Conservation (phyloP, 2,329 filamentous ascomycete species). For the Alternaria ventricosa region DNA sequence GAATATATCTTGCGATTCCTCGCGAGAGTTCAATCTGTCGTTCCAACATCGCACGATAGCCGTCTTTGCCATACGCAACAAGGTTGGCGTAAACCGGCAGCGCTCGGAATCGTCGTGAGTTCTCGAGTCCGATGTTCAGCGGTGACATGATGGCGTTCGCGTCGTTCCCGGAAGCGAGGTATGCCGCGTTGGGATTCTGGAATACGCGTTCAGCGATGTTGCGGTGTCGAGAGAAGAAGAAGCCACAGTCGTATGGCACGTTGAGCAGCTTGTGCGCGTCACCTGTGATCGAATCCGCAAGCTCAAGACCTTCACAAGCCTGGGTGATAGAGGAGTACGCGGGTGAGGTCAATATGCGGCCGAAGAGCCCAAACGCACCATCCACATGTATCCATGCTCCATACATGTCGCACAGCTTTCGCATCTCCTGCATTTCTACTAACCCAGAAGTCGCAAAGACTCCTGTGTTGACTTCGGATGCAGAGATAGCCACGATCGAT, state of each 20-base stretch:
- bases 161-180: slow-evolving; percentile 62
- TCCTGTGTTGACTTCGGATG: slow-evolving; percentile 90
- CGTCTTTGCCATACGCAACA: slow-evolving; percentile 72
- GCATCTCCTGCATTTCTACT: slow-evolving; percentile 67
- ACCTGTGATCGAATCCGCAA: slow-evolving; percentile 85
- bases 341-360: slow-evolving; percentile 65
- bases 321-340: slow-evolving; percentile 64
- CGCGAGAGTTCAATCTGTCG: slow-evolving; percentile 76
- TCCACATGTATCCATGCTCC: slow-evolving; percentile 89
- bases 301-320: slow-evolving; percentile 69
- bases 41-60: slow-evolving; percentile 72
- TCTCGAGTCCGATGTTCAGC: slow-evolving; percentile 86
- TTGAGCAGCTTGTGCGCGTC: slow-evolving; percentile 94
- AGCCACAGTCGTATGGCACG: slow-evolving; percentile 90
- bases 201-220: slow-evolving; percentile 10
- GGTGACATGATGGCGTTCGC: slow-evolving; percentile 71
- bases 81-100: slow-evolving; percentile 87
- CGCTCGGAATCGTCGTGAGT: slow-evolving; percentile 88
- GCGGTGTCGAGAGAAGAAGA: slow-evolving; percentile 75
- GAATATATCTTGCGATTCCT: slow-evolving; percentile 68
- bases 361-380: slow-evolving; percentile 87
- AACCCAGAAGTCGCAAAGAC: slow-evolving; percentile 70
- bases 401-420: slow-evolving; percentile 73
- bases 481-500: slow-evolving; percentile 82
- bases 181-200: slow-evolving; percentile 81